Base-by-base conservation (phyloP, 2,329 filamentous ascomycete genomes). In the Colletotrichum gloeosporioides region DNA sequence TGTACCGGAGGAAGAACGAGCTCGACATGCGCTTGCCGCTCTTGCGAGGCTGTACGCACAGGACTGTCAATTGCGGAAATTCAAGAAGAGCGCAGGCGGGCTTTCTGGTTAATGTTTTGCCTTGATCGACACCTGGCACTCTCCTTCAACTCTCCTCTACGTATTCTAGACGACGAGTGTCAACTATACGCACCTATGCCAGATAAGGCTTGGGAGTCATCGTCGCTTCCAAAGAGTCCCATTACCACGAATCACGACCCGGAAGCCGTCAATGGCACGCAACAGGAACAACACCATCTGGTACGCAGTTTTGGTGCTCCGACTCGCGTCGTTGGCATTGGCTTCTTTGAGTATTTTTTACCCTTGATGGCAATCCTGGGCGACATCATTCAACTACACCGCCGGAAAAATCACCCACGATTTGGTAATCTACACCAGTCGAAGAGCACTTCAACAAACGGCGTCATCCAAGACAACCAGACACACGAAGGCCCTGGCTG, bases 41-140 rank as follows among this genome's bases (percentile, higher is more conserved):
- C 15, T 16, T 59, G 55, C 31, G 27, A 59, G 27, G 22, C 22
- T 31, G 27, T 59, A 2, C 55, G 22, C 3, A 31, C 25, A 59
- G 25, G 55, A 1, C 27, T 59, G 55, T 16, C 55, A 27, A 0
- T 31, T 9, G 16, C 27, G 10, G 55, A 59, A 31, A 22, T 59
- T 8, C 83, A 84, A 25, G 88, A 89, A 76, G 88, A 89, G 79
- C 80, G 86, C 6, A 82, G 88, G 6, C 82, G 88, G 7, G 85
- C 87, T 0, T 89, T 88, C 77, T 89, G 88, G 88, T 80, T 89
- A 1, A 78, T 89, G 1, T 89, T 88, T 75, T 84, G 85, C 29
- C 81, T 89, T 8, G 88, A 89, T 73, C 82, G 88, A 12, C 88
- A 89, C 75, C 78, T 89, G 12, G 85, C 86, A 0, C 81, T 89